phyloP scores from a whole-genome alignment of 2,329 filamentous ascomycete species.

The Penicillium sp. region DNA sequence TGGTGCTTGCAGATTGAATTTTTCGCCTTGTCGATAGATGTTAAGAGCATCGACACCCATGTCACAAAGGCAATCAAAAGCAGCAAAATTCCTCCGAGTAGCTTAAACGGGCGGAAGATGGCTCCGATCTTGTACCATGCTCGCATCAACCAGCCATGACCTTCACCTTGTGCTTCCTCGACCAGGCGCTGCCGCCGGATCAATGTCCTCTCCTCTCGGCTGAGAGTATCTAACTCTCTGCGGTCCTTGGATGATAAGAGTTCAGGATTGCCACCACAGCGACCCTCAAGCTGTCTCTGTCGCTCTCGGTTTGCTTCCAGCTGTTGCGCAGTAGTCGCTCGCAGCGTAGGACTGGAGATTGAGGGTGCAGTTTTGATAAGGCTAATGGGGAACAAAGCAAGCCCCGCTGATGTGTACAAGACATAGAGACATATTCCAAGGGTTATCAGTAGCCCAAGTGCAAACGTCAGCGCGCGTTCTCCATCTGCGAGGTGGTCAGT shows the following conservation, averaged over 20 bases:
- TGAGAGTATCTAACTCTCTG: constrained; percentile 81
- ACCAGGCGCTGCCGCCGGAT: constrained; percentile 87
- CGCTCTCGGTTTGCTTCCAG: constrained; percentile 87
- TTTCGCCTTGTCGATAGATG: constrained; percentile 91
- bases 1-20: constrained; percentile 89
- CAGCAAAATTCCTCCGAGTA: constrained; percentile 79
- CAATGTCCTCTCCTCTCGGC: constrained; percentile 88
- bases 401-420: constrained; percentile 83
- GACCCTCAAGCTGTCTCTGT: constrained; percentile 86
- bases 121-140: constrained; percentile 80
- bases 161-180: constrained; percentile 68
- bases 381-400: constrained; percentile 85
- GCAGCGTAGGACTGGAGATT: constrained; percentile 78
- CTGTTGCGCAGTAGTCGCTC: constrained; percentile 75
- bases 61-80: constrained; percentile 74
- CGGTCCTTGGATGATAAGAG: constrained; percentile 82
- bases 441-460: constrained; percentile 82
- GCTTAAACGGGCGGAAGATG: constrained; percentile 83
- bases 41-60: constrained; percentile 92
- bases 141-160: constrained; percentile 72
- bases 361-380: constrained; percentile 91
- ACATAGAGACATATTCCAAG: constrained; percentile 84
- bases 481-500: constrained; percentile 59
- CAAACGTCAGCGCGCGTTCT: constrained; percentile 89
- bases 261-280: constrained; percentile 73